phyloP scores from a whole-genome alignment of 2,329 filamentous ascomycete genomes.

The Rugonectria rugulosa region DNA sequence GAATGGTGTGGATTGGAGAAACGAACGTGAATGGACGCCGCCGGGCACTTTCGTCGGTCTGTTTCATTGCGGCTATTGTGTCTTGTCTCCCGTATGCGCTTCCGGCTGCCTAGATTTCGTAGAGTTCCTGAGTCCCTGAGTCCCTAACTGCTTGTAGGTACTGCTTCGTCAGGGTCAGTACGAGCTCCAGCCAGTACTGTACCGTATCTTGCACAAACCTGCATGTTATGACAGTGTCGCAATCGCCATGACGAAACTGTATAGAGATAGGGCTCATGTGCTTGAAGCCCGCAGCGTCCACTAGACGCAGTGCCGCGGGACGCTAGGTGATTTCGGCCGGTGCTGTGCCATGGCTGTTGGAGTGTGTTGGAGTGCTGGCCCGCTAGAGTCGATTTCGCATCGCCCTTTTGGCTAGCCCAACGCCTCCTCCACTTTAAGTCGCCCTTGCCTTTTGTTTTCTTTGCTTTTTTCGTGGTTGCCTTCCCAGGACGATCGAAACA shows the following conservation, averaged over 20 bases:
- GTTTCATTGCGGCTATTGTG: background rate
- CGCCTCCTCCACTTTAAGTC: conserved; percentile 33
- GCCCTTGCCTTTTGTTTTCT: background rate
- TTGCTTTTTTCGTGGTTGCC: conserved; percentile 16
- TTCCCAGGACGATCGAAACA: background rate
- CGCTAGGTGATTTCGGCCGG: conserved; percentile 16
- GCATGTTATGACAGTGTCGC: conserved; percentile 22
- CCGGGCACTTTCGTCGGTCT: conserved; percentile 23
- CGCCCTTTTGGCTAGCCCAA: conserved; percentile 28
- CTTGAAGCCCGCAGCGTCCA: background rate
- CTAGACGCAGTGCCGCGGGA: too few relatives aligned
- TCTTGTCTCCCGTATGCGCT: background rate
- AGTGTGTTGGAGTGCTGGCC: conserved; percentile 15
- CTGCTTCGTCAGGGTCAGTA: background rate
- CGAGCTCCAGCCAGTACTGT: conserved; percentile 1
- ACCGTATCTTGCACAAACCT: background rate
- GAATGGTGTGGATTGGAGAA: conserved; percentile 15
- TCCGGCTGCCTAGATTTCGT: conserved; percentile 3
- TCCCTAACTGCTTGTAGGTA: background rate
- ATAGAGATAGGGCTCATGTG: background rate
- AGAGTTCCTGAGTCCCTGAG: too few relatives aligned
- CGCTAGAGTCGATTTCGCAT: conserved; percentile 21
- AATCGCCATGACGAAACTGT: conserved; percentile 19
- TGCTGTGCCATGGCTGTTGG: conserved; percentile 25
- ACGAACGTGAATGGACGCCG: conserved; percentile 22